Evolutionary conservation across 352 stramenopile genomes (phyloP).

Genomic region (Aphanomyces euteiches): DNA sequence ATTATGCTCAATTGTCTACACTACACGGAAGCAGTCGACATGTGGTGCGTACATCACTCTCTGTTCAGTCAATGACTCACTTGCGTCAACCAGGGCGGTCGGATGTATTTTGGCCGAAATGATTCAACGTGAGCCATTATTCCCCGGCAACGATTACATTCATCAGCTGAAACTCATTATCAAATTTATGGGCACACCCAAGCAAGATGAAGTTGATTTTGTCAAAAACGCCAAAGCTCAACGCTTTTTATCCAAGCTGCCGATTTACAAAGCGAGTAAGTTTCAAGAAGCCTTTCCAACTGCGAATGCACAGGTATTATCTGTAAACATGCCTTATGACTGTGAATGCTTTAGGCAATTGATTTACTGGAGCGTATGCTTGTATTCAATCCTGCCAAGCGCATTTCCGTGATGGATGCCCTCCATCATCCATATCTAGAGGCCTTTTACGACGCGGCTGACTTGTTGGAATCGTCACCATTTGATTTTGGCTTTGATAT

Average conservation of each 20-base stretch:
- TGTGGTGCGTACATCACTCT: conserved; percentile 54
- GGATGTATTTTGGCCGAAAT: conserved; percentile 99
- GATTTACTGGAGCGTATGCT: conserved; percentile 66
- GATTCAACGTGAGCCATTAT: conserved; percentile 93
- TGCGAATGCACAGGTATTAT: conserved; percentile 23
- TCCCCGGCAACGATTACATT: conserved; percentile 86
- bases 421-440: conserved; percentile 62
- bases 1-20: conserved; percentile 95
- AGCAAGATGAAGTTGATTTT: conserved; percentile 63
- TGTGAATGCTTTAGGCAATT: conserved; percentile 34
- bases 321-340: background rate
- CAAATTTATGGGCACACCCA: conserved; percentile 61
- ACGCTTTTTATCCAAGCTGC: conserved; percentile 41
- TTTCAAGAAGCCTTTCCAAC: conserved; percentile 57
- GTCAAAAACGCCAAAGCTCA: conserved; percentile 34
- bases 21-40: conserved; percentile 92
- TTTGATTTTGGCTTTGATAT: conserved; percentile 73
- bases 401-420: conserved; percentile 56
- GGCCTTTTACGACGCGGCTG: conserved; percentile 37
- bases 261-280: conserved; percentile 72
- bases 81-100: conserved; percentile 64
- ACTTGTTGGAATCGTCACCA: conserved; percentile 39
- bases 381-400: conserved; percentile 67
- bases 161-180: conserved; percentile 82
- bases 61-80: background rate